These are phyloP conservation scores for Alternaria brassicae DNA, from an alignment of 2,329 filamentous ascomycete genomes.

Conservation along the genomic window DNA sequence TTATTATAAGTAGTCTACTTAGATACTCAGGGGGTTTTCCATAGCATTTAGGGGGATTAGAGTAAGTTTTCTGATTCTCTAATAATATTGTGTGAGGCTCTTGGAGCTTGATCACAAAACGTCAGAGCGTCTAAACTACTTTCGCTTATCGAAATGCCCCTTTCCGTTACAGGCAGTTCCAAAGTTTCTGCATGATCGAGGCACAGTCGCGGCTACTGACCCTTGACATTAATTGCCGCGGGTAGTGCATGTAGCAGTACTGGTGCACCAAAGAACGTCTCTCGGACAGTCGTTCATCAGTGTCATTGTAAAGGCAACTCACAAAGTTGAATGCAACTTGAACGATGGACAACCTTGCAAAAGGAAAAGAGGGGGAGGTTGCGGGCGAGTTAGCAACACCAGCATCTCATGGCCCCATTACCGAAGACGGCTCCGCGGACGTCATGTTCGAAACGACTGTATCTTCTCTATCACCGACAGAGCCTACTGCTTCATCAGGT, in stretches of 20 bases:
- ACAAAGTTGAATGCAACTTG: background rate
- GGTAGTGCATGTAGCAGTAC: background rate
- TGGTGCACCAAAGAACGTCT: background rate
- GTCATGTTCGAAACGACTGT: background rate
- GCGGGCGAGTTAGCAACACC: background rate
- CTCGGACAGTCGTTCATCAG: background rate
- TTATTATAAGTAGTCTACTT: too few species aligned
- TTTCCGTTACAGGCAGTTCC: slow-evolving; percentile 6
- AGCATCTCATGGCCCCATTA: background rate
- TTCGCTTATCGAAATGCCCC: slow-evolving; percentile 8
- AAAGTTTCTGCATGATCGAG: slow-evolving; percentile 6
- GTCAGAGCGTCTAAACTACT: background rate
- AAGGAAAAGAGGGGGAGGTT: slow-evolving; percentile 8
- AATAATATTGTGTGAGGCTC: background rate
- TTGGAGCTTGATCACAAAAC: background rate
- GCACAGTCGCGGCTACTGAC: slow-evolving; percentile 6
- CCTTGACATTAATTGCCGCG: background rate
- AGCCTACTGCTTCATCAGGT: background rate
- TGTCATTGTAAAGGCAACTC: background rate
- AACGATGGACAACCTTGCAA: slow-evolving; percentile 3
- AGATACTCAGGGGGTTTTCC: too few species aligned
- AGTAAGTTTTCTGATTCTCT: too few species aligned
- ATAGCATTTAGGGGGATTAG: too few species aligned
- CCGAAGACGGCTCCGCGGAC: background rate
- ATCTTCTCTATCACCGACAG: background rate